phyloP scores from a whole-genome alignment of 2,329 filamentous ascomycete species.

The Xylaria sp. region DNA sequence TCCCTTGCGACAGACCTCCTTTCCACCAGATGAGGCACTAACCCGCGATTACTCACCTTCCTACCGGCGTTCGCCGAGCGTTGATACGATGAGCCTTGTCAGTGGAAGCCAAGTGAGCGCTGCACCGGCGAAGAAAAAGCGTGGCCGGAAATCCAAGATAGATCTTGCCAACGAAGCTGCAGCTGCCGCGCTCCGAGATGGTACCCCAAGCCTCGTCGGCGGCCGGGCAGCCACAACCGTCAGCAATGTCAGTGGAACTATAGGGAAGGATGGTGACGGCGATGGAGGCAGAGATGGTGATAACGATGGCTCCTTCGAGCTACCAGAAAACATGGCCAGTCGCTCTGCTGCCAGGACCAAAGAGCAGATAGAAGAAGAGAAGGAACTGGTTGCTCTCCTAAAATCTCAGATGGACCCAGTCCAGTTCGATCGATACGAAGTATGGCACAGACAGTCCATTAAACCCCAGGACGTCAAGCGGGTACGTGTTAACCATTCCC shows the following conservation, averaged over 20 bases:
- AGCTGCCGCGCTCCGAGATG: conserved; percentile 54
- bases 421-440: conserved; percentile 76
- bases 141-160: conserved; percentile 70
- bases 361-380: conserved; percentile 74
- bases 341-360: conserved; percentile 64
- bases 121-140: conserved; percentile 66
- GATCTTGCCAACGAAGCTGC: conserved; percentile 62
- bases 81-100: conserved; percentile 69
- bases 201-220: conserved; percentile 56
- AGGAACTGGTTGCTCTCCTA: conserved; percentile 67
- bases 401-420: conserved; percentile 72
- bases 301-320: conserved; percentile 66
- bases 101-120: conserved; percentile 69
- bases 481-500: conserved; percentile 55
- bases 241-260: conserved; percentile 55
- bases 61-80: conserved; percentile 71
- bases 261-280: conserved; percentile 60
- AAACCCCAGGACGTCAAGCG: conserved; percentile 75
- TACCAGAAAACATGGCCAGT: conserved; percentile 60
- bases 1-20: conserved; percentile 83
- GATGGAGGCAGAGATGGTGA: conserved; percentile 68
- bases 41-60: conserved; percentile 60
- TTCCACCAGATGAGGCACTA: conserved; percentile 70
- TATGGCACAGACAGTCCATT: conserved; percentile 76
- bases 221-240: conserved; percentile 59